phyloP scores from a whole-genome alignment of 2,329 filamentous ascomycete genomes.

The Bimuria novae-zelandiae region DNA sequence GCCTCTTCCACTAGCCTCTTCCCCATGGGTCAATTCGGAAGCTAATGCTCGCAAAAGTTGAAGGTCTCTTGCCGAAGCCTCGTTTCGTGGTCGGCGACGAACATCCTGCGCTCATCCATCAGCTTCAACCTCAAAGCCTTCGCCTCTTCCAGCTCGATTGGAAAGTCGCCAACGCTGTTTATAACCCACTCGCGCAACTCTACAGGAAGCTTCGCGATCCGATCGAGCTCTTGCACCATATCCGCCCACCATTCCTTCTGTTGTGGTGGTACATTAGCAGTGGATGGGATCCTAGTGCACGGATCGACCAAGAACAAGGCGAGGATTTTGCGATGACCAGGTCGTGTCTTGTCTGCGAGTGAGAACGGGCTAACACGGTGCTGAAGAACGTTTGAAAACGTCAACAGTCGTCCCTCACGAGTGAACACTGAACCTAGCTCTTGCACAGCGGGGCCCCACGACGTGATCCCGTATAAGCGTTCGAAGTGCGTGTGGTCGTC shows the following conservation, averaged over 20 bases:
- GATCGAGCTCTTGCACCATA: neutral
- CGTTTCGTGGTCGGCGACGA: conserved; percentile 9
- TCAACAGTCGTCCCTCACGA: conserved; percentile 54
- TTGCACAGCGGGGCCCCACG: conserved; percentile 35
- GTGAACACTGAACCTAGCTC: conserved; percentile 55
- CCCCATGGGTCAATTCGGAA: no score
- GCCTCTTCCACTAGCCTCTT: no score
- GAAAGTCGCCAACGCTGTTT: conserved; percentile 15
- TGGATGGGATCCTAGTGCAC: conserved; percentile 55
- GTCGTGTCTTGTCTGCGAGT: conserved; percentile 53
- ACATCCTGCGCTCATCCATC: conserved; percentile 16
- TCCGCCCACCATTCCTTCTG: conserved; percentile 49
- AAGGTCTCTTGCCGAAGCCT: conserved; percentile 6
- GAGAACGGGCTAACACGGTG: conserved; percentile 46
- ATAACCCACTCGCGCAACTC: conserved; percentile 19
- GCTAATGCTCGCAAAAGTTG: conserved; percentile 23
- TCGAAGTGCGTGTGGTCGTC: neutral
- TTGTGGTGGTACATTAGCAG: conserved; percentile 58
- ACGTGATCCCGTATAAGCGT: conserved; percentile 52
- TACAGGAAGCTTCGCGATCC: conserved; percentile 7
- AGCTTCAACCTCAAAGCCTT: conserved; percentile 19
- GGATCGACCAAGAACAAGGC: conserved; percentile 65
- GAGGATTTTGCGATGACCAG: conserved; percentile 61
- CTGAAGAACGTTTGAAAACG: conserved; percentile 56
- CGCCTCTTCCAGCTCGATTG: conserved; percentile 22